A percentile compares a stretch with the other conserved stretches of the same genome.
Conservation (phyloP, 345 rosid genomes). For the Noccaea bulbosa region DNA sequence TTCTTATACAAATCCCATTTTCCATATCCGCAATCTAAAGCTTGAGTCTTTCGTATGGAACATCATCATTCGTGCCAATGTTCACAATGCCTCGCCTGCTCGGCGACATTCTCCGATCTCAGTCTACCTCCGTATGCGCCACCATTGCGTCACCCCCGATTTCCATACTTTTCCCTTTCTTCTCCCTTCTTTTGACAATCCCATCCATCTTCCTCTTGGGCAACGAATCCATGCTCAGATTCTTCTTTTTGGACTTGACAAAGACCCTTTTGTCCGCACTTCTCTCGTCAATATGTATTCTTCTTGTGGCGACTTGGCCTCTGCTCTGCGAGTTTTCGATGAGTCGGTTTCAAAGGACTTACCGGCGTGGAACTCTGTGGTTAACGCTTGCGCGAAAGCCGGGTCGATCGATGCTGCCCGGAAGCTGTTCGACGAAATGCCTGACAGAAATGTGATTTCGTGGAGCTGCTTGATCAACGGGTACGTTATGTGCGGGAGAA, state of each 20-base stretch:
- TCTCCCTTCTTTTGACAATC: slow-evolving; percentile 47
- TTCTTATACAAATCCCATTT: slow-evolving; percentile 46
- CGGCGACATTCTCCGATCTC: slow-evolving; percentile 41
- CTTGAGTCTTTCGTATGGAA: slow-evolving; percentile 61
- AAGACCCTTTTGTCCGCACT: slow-evolving; percentile 46
- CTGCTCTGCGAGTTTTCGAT: slow-evolving; percentile 51
- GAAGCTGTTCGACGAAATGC: slow-evolving; percentile 57
- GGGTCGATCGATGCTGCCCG: slow-evolving; percentile 50
- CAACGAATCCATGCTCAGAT: slow-evolving; percentile 62
- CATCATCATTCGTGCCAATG: slow-evolving; percentile 47
- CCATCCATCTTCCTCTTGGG: slow-evolving; percentile 50
- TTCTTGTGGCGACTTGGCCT: slow-evolving; percentile 42
- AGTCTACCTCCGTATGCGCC: slow-evolving; percentile 55
- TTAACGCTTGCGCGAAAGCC: slow-evolving; percentile 40
- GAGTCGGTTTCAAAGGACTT: slow-evolving; percentile 45
- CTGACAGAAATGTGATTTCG: slow-evolving; percentile 52
- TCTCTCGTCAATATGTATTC: slow-evolving; percentile 56
- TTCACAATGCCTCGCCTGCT: slow-evolving; percentile 23
- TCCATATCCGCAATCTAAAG: slow-evolving; percentile 44
- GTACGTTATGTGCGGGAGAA: slow-evolving; percentile 52
- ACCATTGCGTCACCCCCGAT: slow-evolving; percentile 53
- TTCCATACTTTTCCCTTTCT: slow-evolving; percentile 58
- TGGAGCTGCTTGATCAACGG: slow-evolving; percentile 67
- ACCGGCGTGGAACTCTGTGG: slow-evolving; percentile 64
- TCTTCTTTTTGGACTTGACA: slow-evolving; percentile 55